Conservation (phyloP, 2,329 filamentous ascomycete species). For the Fusarium sp. region DNA sequence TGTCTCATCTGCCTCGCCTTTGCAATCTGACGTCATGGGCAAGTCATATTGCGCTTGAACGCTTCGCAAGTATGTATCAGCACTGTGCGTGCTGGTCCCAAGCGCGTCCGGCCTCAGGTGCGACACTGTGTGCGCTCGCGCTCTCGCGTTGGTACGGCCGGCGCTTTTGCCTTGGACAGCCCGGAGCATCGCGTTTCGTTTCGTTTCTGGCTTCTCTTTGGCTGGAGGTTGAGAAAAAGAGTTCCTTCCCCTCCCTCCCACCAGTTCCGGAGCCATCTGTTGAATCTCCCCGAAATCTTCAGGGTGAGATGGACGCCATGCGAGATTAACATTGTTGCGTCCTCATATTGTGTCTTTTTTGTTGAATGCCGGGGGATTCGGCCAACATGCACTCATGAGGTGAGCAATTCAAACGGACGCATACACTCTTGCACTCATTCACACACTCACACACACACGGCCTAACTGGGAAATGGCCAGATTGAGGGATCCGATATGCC, state of each 20-base stretch:
- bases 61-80: constrained; percentile 32
- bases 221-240: neutral
- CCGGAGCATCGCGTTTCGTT: constrained; percentile 22
- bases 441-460: neutral
- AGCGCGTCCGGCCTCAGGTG: constrained; percentile 15
- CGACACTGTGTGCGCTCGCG: constrained; percentile 40
- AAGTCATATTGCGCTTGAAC: constrained; percentile 45
- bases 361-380: constrained; percentile 1
- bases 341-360: neutral
- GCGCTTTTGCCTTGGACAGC: constrained; percentile 10
- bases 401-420: constrained; percentile 11
- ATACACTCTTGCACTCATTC: constrained; percentile 29
- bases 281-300: constrained; percentile 30
- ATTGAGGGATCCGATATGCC: constrained; percentile 37
- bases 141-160: constrained; percentile 14
- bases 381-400: neutral
- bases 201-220: constrained; percentile 25
- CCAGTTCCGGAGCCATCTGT: constrained; percentile 24
- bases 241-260: constrained; percentile 8
- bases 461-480: constrained; percentile 29
- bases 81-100: constrained; percentile 44
- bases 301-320: constrained; percentile 17
- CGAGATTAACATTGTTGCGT: constrained; percentile 4
- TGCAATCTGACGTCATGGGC: constrained; percentile 45
- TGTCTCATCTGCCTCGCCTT: constrained; percentile 31